Evolutionary conservation across 208 protist genomes (phyloP).

Genomic region (Leptomonas seymouri): DNA sequence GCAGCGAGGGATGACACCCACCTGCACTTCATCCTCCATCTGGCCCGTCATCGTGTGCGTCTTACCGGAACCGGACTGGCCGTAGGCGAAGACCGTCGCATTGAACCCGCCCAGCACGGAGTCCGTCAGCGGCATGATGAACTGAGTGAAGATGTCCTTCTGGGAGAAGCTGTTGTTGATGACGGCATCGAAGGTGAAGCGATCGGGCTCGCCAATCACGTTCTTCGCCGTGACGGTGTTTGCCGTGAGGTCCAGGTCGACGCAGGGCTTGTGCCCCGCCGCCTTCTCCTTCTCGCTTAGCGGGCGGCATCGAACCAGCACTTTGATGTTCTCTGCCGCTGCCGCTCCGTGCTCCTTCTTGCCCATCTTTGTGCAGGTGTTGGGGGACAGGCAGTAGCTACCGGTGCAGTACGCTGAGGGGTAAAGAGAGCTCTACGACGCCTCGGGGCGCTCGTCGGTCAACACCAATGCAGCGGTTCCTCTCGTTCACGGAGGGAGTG

Average conservation of each 20-base stretch:
- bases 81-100: constrained; percentile 95
- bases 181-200: constrained; percentile 91
- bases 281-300: constrained; percentile 81
- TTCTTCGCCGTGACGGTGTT: constrained; percentile 72
- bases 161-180: constrained; percentile 91
- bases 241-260: constrained; percentile 75
- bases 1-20: constrained; percentile 83
- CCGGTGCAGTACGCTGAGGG: not conserved
- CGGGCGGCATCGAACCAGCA: constrained; percentile 86
- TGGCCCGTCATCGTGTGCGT: constrained; percentile 93
- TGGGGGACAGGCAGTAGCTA: not conserved
- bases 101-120: constrained; percentile 91
- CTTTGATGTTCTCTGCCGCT: constrained; percentile 89
- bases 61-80: constrained; percentile 95
- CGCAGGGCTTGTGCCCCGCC: constrained; percentile 75
- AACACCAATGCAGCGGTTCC: too few species aligned
- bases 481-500: too few species aligned
- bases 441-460: too few species aligned
- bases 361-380: constrained; percentile 32
- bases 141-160: constrained; percentile 87
- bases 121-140: constrained; percentile 86
- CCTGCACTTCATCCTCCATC: constrained; percentile 56
- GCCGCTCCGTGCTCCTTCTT: constrained; percentile 53
- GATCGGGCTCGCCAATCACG: constrained; percentile 64
- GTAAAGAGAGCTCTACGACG: too few species aligned